Percentiles rank a stretch among this genome's conserved stretches.
Conservation (phyloP, 2,329 filamentous ascomycete genomes). For the Xylaria multiplex region DNA sequence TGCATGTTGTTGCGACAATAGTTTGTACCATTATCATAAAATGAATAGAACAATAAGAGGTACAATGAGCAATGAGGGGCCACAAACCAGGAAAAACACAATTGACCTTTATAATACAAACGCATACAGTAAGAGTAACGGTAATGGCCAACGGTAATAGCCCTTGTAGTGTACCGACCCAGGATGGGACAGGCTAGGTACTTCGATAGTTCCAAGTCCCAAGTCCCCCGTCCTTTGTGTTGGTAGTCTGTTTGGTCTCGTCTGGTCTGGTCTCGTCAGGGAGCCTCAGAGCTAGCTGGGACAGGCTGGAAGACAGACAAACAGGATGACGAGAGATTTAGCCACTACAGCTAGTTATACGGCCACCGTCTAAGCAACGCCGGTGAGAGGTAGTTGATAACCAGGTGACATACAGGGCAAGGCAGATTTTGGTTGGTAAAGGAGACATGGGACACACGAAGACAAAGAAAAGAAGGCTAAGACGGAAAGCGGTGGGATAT, state of each 20-base stretch:
- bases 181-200: conserved; percentile 30
- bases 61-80: conserved; percentile 13
- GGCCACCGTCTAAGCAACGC: conserved; percentile 7
- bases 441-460: background rate
- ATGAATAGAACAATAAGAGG: conserved; percentile 22
- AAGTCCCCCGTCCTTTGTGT: conserved; percentile 15
- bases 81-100: conserved; percentile 20
- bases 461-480: background rate
- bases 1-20: conserved; percentile 24
- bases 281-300: conserved; percentile 32
- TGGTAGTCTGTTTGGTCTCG: conserved; percentile 9
- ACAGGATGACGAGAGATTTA: background rate
- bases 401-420: conserved; percentile 6
- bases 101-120: conserved; percentile 29
- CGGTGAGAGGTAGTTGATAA: background rate
- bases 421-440: conserved; percentile 11
- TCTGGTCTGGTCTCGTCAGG: conserved; percentile 23
- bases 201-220: conserved; percentile 10
- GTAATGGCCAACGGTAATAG: conserved; percentile 1
- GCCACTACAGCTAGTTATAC: conserved; percentile 7
- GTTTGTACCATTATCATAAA: conserved; percentile 27
- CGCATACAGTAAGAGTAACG: conserved; percentile 14
- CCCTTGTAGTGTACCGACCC: conserved; percentile 17
- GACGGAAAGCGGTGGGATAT: conserved; percentile 16
- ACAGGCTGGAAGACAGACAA: conserved; percentile 5